phyloP scores from a whole-genome alignment of 371 early-diverging fungal species.

The Batrachochytrium dendrobatidis region DNA sequence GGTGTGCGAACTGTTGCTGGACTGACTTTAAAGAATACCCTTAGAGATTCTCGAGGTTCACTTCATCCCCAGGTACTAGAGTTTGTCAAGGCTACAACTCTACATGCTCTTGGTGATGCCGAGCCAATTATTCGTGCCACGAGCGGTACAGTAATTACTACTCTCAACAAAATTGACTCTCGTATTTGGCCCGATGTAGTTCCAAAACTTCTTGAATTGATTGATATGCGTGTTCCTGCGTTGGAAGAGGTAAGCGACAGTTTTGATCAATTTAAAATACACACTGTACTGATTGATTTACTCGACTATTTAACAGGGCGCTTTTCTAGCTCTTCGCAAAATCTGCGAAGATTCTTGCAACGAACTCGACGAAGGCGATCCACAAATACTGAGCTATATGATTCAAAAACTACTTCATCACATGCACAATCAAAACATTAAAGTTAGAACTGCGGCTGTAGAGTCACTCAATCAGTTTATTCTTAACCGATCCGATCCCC shows the following conservation, averaged over 20 bases:
- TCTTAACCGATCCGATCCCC: slow-evolving; percentile 54
- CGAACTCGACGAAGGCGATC: slow-evolving; percentile 63
- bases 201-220: slow-evolving; percentile 61
- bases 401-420: slow-evolving; percentile 77
- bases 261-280: neutral
- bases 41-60: slow-evolving; percentile 31
- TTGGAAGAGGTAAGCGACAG: slow-evolving; percentile 63
- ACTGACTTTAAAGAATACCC: slow-evolving; percentile 79
- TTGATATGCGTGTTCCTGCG: slow-evolving; percentile 59
- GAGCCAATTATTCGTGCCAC: slow-evolving; percentile 56
- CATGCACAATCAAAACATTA: slow-evolving; percentile 63
- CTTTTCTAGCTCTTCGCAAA: slow-evolving; percentile 78
- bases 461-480: slow-evolving; percentile 75
- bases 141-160: slow-evolving; percentile 80
- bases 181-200: slow-evolving; percentile 73
- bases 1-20: slow-evolving; percentile 79
- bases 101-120: slow-evolving; percentile 68
- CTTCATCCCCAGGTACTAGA: slow-evolving; percentile 55
- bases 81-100: slow-evolving; percentile 64
- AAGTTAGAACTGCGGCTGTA: slow-evolving; percentile 71
- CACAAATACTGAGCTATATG: slow-evolving; percentile 72
- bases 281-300: slow-evolving; percentile 1
- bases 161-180: slow-evolving; percentile 58
- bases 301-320: slow-evolving; percentile 47
- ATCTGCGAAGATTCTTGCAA: slow-evolving; percentile 87